Base-by-base conservation (phyloP, 768 basidiomycete genomes). In the Clitopilus passeckerianus region DNA sequence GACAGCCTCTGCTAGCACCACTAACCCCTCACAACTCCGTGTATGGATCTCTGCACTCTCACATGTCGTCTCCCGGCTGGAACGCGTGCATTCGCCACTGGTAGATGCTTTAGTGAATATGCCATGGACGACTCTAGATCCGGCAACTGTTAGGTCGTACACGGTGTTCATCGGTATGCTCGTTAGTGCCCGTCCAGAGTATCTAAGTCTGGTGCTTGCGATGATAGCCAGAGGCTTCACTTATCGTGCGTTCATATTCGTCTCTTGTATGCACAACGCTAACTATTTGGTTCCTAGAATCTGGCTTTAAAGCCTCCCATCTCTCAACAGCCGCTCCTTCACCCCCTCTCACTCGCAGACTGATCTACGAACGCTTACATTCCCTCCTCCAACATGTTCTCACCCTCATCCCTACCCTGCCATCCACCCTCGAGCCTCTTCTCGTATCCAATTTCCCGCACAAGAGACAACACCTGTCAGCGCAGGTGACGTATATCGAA, bases 41-140 rank as follows among this genome's bases (percentile, higher is more conserved):
- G 75, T 86, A 5, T 95, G 91, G 90, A 81, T 99, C 30, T 79
- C 86, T 30, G 92, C 94, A 0, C 80, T 99, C 24, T 90, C 93
- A 0, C 93, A 98, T 67, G 91, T 94, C 60, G 93, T 98, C 57
- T 95, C 94, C 23, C 84, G 92, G 43, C 79, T 99, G 33, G 95
- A 94, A 65, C 86, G 86, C 54, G 78, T 82, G 8, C 95, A 98
- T 69, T 77, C 86, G 15, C 69, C 85, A 0, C 84, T 99, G 30
- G 88, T 98, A 35, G 86, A 95, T 61, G 93, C 95, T 14, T 84
- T 98, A 59, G 79, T 98, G 44, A 81, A 80, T 61, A 80, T 98
- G 67, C 93, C 94, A 12, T 99, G 97, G 97, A 88, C 91, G 15
- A 91, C 86, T n/a, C 85, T 93, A 73, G 95, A 96, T 67, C 83